phyloP scores from a whole-genome alignment of 192 early-diverging fungal genomes.

The Spinellus fusiger region DNA sequence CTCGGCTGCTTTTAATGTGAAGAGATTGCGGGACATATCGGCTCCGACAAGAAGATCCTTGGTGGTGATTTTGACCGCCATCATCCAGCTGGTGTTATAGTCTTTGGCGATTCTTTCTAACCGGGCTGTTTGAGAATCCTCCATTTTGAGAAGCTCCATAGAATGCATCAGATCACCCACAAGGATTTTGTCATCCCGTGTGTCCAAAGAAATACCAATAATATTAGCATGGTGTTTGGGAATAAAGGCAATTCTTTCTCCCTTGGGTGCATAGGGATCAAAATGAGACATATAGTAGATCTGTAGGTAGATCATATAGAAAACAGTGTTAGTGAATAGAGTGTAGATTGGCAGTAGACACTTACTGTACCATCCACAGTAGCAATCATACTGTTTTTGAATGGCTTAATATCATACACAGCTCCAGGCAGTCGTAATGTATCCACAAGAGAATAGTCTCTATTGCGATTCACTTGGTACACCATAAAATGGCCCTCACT shows the following conservation, averaged over 20 bases:
- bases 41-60: conserved; percentile 56
- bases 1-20: conserved; percentile 41
- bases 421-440: conserved; percentile 51
- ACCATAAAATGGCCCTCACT: conserved; percentile 69
- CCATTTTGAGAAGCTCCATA: conserved; percentile 51
- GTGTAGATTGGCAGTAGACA: background rate
- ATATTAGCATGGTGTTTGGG: conserved; percentile 45
- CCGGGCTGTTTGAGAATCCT: conserved; percentile 26
- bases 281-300: conserved; percentile 6
- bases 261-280: conserved; percentile 1
- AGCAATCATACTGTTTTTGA: conserved; percentile 61
- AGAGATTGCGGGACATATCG: conserved; percentile 55
- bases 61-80: conserved; percentile 51
- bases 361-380: conserved; percentile 61
- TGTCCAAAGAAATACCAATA: conserved; percentile 48
- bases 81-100: conserved; percentile 57
- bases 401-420: conserved; percentile 53
- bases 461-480: conserved; percentile 41
- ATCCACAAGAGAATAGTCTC: conserved; percentile 46
- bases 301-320: background rate
- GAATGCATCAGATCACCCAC: conserved; percentile 86
- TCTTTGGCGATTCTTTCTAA: conserved; percentile 59
- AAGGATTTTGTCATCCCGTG: conserved; percentile 59
- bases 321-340: background rate
- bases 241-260: conserved; percentile 23